Percentiles rank a stretch among this genome's conserved stretches.
phyloP scores from a whole-genome alignment of 1,284 basidiomycete species.

The Austroboletus novae-zelandiae region DNA sequence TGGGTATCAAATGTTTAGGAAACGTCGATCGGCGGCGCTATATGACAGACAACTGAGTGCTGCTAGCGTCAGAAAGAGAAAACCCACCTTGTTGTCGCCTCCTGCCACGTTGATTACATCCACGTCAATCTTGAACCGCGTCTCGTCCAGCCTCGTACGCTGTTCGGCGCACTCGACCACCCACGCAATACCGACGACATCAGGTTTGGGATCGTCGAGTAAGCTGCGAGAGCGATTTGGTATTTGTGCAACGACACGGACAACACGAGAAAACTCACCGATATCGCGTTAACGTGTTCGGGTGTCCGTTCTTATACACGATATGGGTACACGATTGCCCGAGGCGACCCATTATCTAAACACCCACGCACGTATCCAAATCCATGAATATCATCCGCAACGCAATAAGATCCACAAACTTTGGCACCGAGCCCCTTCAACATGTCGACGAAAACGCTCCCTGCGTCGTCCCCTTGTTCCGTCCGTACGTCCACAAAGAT shows the following conservation, averaged over 20 bases:
- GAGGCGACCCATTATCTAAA: constrained; percentile 57
- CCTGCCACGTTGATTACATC: constrained; percentile 66
- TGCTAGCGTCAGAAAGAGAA: background rate
- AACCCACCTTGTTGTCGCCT: constrained; percentile 62
- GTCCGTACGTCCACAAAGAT: constrained; percentile 90
- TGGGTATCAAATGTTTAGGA: constrained; percentile 51
- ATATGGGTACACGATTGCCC: constrained; percentile 87
- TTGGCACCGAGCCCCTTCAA: constrained; percentile 78
- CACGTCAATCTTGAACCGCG: constrained; percentile 65
- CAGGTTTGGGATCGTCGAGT: constrained; percentile 66
- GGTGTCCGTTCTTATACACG: constrained; percentile 84
- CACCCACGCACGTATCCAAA: constrained; percentile 1
- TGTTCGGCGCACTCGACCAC: constrained; percentile 84
- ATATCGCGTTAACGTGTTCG: constrained; percentile 75
- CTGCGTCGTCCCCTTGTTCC: constrained; percentile 83
- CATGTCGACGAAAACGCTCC: constrained; percentile 84
- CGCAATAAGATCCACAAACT: constrained; percentile 40
- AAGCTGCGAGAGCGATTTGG: constrained; percentile 38
- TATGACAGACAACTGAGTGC: background rate
- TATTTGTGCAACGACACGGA: background rate
- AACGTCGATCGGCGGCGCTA: constrained; percentile 67
- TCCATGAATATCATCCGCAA: background rate
- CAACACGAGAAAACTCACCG: constrained; percentile 40
- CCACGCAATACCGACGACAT: constrained; percentile 89
- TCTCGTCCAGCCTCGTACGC: constrained; percentile 63